Base-by-base conservation (phyloP, 176 grass and related monocot species). In the Avena atlantica region DNA sequence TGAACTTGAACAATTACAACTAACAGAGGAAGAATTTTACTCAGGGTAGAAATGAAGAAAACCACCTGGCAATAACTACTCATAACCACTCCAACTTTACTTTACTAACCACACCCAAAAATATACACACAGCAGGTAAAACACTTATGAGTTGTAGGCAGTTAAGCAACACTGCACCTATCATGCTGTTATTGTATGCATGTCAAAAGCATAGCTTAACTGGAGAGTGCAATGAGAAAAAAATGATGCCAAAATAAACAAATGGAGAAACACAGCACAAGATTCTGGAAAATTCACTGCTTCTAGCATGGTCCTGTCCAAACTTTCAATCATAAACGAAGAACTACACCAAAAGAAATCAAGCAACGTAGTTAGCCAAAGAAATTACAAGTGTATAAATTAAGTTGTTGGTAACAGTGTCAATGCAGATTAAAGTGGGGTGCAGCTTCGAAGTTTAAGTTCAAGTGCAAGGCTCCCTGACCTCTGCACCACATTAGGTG, bases 331-430 rank as follows among this genome's bases (percentile, higher is more conserved):
- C 58, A 76, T 57, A 76, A 20, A 87, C 42, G n/a, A 8, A 3
- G 16, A 76, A 87, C 52, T 66, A 37, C 24, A 65, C 27, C 24
- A 77, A 11, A 16, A 24, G 40, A 42, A 85, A 78, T 12, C 0
- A 37, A 78, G 13, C 16, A 7, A 68, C 8, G 50, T 23, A 67
- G 23, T 31, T 81, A 23, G 23, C 63, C 44, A 66, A 13, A 67
- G 45, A 81, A 81, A 11, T 34, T 42, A 55, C 48, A 85, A 64
- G 19, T 31, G 19, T 31, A 77, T 51, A 85, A 12, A 53, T 65
- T 36, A 40, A 21, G 27, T 64, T 13, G 3, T 37, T 12, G 59
- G 73, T 40, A 21, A 78, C 52, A 55, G 20, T 24, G 8, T 17
- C 37, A 53, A 9, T 49, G n/a, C 8, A 7, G 53, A 86, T 66